Conservation (phyloP, 768 basidiomycete species). For the Coprinopsis cinerea region DNA sequence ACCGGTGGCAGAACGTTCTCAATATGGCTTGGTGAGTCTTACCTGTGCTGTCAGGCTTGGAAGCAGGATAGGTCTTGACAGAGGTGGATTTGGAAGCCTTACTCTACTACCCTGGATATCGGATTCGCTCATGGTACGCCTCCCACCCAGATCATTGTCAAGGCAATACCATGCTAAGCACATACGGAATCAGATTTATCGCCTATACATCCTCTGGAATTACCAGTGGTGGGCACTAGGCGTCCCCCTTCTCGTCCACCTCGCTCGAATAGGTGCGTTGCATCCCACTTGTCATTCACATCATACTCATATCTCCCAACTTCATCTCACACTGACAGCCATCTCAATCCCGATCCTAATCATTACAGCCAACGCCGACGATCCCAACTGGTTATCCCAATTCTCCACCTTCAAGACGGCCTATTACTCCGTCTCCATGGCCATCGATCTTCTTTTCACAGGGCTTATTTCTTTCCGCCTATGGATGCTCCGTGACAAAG, state of each 20-base stretch:
- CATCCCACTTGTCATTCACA: neutral
- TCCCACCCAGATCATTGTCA: neutral
- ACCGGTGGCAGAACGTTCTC: slow-evolving; percentile 25
- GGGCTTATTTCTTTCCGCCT: slow-evolving; percentile 25
- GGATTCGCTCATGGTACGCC: slow-evolving; percentile 30
- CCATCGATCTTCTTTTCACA: slow-evolving; percentile 27
- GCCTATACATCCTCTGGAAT: slow-evolving; percentile 30
- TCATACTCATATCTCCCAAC: neutral
- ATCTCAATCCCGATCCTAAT: slow-evolving; percentile 30
- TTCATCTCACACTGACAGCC: slow-evolving; percentile 14
- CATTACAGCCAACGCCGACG: slow-evolving; percentile 16
- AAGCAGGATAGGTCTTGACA: neutral
- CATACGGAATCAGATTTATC: slow-evolving; percentile 23
- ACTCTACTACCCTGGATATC: slow-evolving; percentile 29
- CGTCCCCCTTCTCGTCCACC: slow-evolving; percentile 24
- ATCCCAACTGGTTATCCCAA: slow-evolving; percentile 12
- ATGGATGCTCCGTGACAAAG: slow-evolving; percentile 25
- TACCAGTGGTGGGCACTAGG: slow-evolving; percentile 23
- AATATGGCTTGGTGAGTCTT: slow-evolving; percentile 25
- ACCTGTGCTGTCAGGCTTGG: neutral
- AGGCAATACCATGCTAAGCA: neutral
- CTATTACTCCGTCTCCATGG: slow-evolving; percentile 24
- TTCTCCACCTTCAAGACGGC: slow-evolving; percentile 16
- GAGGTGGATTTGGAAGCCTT: slow-evolving; percentile 15
- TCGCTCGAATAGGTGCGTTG: slow-evolving; percentile 27